Evolutionary conservation across 306 rosid species (phyloP), one percentile per base, ranked within the genome.

Genomic region (Abrus precatorius): DNA sequence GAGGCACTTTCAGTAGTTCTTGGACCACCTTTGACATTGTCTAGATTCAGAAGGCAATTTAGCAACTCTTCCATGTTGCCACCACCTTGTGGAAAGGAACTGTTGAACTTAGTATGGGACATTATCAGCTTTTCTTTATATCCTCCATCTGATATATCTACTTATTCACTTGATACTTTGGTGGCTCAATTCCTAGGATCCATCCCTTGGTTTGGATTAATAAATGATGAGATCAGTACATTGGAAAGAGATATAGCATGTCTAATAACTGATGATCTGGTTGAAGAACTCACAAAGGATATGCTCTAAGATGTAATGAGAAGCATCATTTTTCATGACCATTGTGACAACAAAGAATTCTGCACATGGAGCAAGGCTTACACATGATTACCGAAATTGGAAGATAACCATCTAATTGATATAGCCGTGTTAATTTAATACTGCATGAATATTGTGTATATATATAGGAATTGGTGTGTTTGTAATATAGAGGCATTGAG

Each of bases 1-100:
- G 97, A 93, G 84, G 87, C 92, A 67, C 97, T 96, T 38, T 80
- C 94, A 47, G 73, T 84, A 36, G 88, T 89, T 87, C 87, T 90
- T 71, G 91, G 92, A 79, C 93, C 92, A 33, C 84, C 92, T 76
- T 80, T 66, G 66, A 82, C 67, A 65, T 29, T 77, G 62, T 80
- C 91, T 33, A 87, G 83, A 71, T 85, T 90, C 82, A 83, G 87
- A 83, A 91, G 91, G 79, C 87, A 91, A 73, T 2, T 61, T n/a
- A 61, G 84, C 68, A 80, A 77, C 86, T 77, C 84, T 72, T 86
- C 92, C 47, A 55, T 47, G 69, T 12, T 61, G 54, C 86, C 84
- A 32, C 87, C 86, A 27, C 92, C 93, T 60, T 52, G 59, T 1
- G 99, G 98, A 82, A 90, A 83, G 85, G 90, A 85, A 57, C 82